A percentile compares a stretch with the other conserved stretches of the same genome.
phyloP scores from a whole-genome alignment of 441 rosid species.

The Aquilaria agallochum region DNA sequence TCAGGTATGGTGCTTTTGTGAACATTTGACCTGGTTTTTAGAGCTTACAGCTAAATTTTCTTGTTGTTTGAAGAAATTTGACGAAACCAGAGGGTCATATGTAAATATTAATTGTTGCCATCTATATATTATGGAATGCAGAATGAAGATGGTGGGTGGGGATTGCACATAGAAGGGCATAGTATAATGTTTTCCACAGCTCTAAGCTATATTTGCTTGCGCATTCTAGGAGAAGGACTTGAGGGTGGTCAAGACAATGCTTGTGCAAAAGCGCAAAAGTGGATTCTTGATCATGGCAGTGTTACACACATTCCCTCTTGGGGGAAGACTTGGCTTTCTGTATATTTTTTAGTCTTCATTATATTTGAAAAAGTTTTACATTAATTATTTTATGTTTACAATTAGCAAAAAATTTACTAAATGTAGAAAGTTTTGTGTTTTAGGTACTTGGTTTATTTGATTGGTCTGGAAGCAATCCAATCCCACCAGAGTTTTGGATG shows the following conservation, averaged over 20 bases:
- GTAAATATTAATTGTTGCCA: no score
- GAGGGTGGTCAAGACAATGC: constrained; percentile 34
- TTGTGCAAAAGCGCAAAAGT: constrained; percentile 31
- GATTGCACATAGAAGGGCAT: constrained; percentile 56
- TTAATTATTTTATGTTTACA: neutral
- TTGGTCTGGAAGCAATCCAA: constrained; percentile 55
- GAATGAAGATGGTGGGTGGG: constrained; percentile 80
- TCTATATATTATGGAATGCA: constrained; percentile 2
- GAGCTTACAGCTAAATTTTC: no score
- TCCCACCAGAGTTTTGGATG: constrained; percentile 64
- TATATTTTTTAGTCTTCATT: constrained; percentile 1
- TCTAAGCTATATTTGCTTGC: constrained; percentile 44
- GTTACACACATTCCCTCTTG: constrained; percentile 53
- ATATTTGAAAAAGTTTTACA: neutral
- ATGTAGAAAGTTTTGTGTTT: constrained; percentile 3
- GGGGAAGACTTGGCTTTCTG: constrained; percentile 77
- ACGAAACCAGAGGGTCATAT: no score
- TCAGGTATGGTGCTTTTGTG: no score
- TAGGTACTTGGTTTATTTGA: constrained; percentile 53
- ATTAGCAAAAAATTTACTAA: neutral
- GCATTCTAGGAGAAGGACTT: constrained; percentile 40
- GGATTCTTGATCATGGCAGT: constrained; percentile 58
- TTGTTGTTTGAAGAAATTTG: no score
- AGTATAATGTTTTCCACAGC: constrained; percentile 62
- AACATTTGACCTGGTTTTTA: no score